These are phyloP conservation scores for Dactylellina leptospora DNA, from an alignment of 2,329 filamentous ascomycete species.

Conservation along the genomic window DNA sequence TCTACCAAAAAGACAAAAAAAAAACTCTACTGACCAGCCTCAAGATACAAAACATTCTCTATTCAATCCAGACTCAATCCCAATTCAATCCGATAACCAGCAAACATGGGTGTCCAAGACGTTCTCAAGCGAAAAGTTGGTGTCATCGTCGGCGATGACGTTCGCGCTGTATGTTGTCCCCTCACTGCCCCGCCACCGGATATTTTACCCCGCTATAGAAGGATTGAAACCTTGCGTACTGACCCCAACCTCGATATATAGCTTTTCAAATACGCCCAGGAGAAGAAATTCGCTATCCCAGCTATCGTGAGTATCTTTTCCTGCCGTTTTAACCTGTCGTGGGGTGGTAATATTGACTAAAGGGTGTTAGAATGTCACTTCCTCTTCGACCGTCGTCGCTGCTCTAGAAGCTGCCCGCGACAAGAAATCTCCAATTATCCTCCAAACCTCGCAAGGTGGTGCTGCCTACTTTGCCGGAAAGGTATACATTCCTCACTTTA, in stretches of 20 bases:
- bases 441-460: slow-evolving; percentile 93
- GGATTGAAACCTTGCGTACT: slow-evolving; percentile 5
- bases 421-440: slow-evolving; percentile 87
- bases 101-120: slow-evolving; percentile 64
- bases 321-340: too few species aligned
- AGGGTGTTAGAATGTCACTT: slow-evolving; percentile 84
- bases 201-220: slow-evolving; percentile 33
- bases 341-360: too few species aligned
- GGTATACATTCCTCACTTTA: slow-evolving; percentile 61
- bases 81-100: slow-evolving; percentile 1
- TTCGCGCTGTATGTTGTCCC: slow-evolving; percentile 61
- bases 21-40: slow-evolving; percentile 6
- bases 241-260: slow-evolving; percentile 54
- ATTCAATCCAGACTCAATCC: too few species aligned
- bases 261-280: slow-evolving; percentile 89
- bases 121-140: slow-evolving; percentile 71
- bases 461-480: slow-evolving; percentile 92
- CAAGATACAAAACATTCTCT: slow-evolving; percentile 9
- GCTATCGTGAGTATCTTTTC: slow-evolving; percentile 69
- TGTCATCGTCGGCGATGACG: slow-evolving; percentile 74
- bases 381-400: slow-evolving; percentile 84
- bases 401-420: slow-evolving; percentile 94
- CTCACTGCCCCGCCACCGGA: too few species aligned
- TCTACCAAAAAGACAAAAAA: background rate
- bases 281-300: slow-evolving; percentile 87